A percentile compares a stretch with the other conserved stretches of the same genome.
Evolutionary conservation across 495 filamentous ascomycete species (phyloP).

Genomic region (Lepidopterella palustris): DNA sequence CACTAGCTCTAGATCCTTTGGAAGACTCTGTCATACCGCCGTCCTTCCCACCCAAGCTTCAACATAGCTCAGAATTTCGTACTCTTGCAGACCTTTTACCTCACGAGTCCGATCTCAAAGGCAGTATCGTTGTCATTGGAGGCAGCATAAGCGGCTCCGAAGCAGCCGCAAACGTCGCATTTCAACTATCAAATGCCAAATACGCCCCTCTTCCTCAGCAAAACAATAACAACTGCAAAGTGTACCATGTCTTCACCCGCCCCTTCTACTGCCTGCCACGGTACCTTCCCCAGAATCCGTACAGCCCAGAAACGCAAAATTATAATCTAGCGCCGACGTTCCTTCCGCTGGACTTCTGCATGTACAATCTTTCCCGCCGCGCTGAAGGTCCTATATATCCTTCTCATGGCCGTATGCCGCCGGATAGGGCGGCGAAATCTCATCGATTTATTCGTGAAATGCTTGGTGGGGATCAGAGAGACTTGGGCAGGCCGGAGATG

Average conservation of each 20-base stretch:
- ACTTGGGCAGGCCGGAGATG: conserved; percentile 42
- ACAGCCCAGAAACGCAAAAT: conserved; percentile 32
- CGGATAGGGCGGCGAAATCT: conserved; percentile 45
- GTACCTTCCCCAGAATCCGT: conserved; percentile 45
- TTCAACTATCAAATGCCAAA: conserved; percentile 55
- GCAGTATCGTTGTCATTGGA: conserved; percentile 72
- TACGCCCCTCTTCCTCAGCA: conserved; percentile 37
- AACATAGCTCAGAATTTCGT: conserved; percentile 55
- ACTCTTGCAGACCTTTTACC: conserved; percentile 27
- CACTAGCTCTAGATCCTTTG: conserved; percentile 42
- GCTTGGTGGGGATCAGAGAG: conserved; percentile 58
- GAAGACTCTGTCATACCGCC: not conserved
- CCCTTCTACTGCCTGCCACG: conserved; percentile 71
- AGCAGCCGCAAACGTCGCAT: conserved; percentile 63
- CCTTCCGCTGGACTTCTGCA: conserved; percentile 65
- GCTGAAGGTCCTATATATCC: conserved; percentile 51
- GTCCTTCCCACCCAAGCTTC: conserved; percentile 34
- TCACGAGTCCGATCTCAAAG: conserved; percentile 23
- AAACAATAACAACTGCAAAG: conserved; percentile 35
- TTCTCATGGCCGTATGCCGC: conserved; percentile 50
- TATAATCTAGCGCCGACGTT: conserved; percentile 51
- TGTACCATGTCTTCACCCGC: conserved; percentile 62
- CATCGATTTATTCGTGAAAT: conserved; percentile 51
- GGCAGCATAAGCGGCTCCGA: conserved; percentile 81
- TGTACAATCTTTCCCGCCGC: conserved; percentile 63